phyloP scores from a whole-genome alignment of 345 rosid genomes.

The Alliaria petiolata region DNA sequence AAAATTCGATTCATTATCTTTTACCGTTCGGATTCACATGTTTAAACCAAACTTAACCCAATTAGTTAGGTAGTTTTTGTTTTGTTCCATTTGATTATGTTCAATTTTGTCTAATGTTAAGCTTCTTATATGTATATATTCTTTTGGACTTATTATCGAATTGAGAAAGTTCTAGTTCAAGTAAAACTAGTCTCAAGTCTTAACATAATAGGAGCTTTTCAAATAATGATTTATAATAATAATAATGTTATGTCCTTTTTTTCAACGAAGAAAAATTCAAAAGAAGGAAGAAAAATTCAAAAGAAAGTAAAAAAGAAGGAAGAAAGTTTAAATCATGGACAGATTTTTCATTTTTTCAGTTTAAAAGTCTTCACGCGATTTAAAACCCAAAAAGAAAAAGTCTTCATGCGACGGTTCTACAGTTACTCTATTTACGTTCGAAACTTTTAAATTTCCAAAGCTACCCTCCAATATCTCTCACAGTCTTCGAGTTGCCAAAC shows the following conservation, averaged over 20 bases:
- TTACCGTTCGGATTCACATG: neutral
- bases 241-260: neutral
- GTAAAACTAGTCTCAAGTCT: neutral
- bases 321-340: neutral
- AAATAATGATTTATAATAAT: neutral
- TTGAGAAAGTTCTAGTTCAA: neutral
- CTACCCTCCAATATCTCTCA: neutral
- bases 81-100: neutral
- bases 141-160: neutral
- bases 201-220: neutral
- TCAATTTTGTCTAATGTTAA: neutral
- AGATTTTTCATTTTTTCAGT: neutral
- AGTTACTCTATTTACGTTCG: constrained; percentile 14
- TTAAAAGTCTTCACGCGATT: constrained; percentile 7
- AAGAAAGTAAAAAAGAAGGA: neutral
- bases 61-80: neutral
- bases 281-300: neutral
- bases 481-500: neutral
- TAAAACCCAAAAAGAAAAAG: no score
- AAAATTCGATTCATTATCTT: neutral
- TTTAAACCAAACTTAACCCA: neutral
- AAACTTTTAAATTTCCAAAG: neutral
- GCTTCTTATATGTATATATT: neutral
- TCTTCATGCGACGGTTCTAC: constrained; percentile 11
- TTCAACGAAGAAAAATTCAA: neutral